Evolutionary conservation across 2,329 filamentous ascomycete species (phyloP), one percentile per base, ranked within the genome.

Genomic region (Aspergillus piperis): DNA sequence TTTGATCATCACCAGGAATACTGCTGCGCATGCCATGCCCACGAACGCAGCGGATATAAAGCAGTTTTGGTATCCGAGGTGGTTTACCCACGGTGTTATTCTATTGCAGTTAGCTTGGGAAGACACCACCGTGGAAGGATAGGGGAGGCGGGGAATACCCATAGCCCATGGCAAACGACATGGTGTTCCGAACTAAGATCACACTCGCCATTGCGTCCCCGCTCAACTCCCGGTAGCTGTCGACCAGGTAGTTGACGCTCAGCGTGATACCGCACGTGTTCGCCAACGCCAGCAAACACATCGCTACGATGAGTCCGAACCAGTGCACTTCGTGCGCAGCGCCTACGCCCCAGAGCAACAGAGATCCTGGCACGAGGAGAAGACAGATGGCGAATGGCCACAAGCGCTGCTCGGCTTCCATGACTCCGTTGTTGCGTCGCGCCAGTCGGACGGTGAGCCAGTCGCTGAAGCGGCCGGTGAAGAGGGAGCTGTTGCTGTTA

Each of bases 131-230:
- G 8, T 52, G 19, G 5, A 25, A 49, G 10, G 21, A 10, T 8
- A 23, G 4, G 17, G n/a, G 42, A 21, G 38, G n/a, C n/a, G n/a
- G n/a, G 17, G 62, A 69, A 58, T 64, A 73, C 68, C 75, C 79
- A 62, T 79, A 80, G 3, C 76, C 73, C 52, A 82, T 77, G 0
- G 77, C 80, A 63, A 82, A 82, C 0, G 74, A 76, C 76, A 82
- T 80, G 1, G 79, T 81, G 61, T 82, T 82, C 3, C 80, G 75
- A 13, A 82, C 75, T 21, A 81, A 58, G 54, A 82, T 82, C 15
- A 81, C 73, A 17, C 74, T 78, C 3, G 71, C 73, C 69, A 78
- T 74, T 0, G 74, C 76, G 25, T 78, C 75, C 2, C 76, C 75
- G 17, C 73, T 76, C 8, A 79, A 54, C 54, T 79, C 77, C 11